Percentiles rank a stretch among this genome's conserved stretches.
These are phyloP conservation scores for Poterioochromonas sp. DNA, from an alignment of 352 stramenopile species.

Conservation along the genomic window DNA sequence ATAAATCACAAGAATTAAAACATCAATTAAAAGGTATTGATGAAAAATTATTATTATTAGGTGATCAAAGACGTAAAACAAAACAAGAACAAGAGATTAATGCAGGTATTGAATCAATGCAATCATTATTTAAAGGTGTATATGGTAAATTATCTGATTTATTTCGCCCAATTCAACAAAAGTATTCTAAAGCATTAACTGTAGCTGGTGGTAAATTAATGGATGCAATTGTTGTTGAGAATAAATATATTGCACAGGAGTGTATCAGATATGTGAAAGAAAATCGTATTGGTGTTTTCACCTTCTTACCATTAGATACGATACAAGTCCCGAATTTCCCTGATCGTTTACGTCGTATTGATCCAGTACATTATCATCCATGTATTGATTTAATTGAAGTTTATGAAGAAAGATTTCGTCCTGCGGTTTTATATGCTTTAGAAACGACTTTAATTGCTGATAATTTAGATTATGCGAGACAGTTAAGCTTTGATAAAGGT, in stretches of 20 bases:
- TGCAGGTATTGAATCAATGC: constrained; percentile 52
- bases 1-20: too few species aligned
- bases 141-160: constrained; percentile 88
- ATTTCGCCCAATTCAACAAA: constrained; percentile 85
- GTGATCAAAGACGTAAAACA: neutral
- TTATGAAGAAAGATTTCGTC: constrained; percentile 57
- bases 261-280: constrained; percentile 88
- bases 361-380: constrained; percentile 73
- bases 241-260: constrained; percentile 57
- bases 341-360: constrained; percentile 80
- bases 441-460: constrained; percentile 90
- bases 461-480: constrained; percentile 79
- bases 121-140: constrained; percentile 70
- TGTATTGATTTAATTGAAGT: constrained; percentile 89
- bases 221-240: constrained; percentile 72
- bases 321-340: constrained; percentile 59
- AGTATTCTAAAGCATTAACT: constrained; percentile 93
- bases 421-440: constrained; percentile 78
- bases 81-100: constrained; percentile 17
- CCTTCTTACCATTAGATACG: constrained; percentile 93
- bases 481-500: constrained; percentile 57
- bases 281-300: constrained; percentile 78
- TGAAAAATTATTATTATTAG: neutral
- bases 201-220: constrained; percentile 95
- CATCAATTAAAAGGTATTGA: neutral